A percentile compares a stretch with the other conserved stretches of the same genome.
Conservation (phyloP, 1,284 basidiomycete species). For the Leccinum holopus region DNA sequence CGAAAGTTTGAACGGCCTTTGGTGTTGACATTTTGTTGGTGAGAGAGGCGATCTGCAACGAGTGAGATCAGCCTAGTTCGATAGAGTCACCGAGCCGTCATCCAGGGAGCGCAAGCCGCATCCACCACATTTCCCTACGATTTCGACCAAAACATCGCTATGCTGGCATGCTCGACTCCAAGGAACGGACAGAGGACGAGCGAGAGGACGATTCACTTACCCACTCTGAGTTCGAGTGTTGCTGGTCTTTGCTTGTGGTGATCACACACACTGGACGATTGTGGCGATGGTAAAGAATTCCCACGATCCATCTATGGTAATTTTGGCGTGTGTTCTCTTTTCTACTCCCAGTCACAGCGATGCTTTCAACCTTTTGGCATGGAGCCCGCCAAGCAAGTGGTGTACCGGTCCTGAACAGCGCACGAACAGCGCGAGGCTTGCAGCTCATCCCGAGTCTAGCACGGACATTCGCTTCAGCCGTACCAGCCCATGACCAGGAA, state of each 20-base stretch:
- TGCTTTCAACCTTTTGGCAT: slow-evolving; percentile 23
- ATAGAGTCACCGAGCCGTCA: slow-evolving; percentile 28
- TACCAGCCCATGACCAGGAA: slow-evolving; percentile 8
- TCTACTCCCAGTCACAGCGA: background rate
- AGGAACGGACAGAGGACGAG: slow-evolving; percentile 2
- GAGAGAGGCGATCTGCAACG: slow-evolving; percentile 20
- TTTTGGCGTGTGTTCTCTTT: slow-evolving; percentile 5
- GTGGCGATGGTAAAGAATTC: slow-evolving; percentile 18
- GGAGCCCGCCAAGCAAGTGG: slow-evolving; percentile 13
- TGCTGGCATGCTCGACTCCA: background rate
- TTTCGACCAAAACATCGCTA: slow-evolving; percentile 12
- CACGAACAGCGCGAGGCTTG: background rate
- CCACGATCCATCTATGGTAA: slow-evolving; percentile 31
- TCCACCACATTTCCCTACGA: slow-evolving; percentile 38
- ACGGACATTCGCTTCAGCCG: slow-evolving; percentile 17
- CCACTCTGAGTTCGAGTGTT: slow-evolving; percentile 37
- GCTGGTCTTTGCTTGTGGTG: slow-evolving; percentile 21
- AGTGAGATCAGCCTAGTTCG: slow-evolving; percentile 20
- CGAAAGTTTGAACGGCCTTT: slow-evolving; percentile 95
- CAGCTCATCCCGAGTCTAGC: background rate
- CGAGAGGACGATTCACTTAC: slow-evolving; percentile 37
- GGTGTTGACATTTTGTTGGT: slow-evolving; percentile 55
- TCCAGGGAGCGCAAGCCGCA: slow-evolving; percentile 36
- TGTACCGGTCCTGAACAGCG: background rate
- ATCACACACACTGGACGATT: background rate